Evolutionary conservation across 23 red algal species (phyloP).

Genomic region (Chondrus crispus): DNA sequence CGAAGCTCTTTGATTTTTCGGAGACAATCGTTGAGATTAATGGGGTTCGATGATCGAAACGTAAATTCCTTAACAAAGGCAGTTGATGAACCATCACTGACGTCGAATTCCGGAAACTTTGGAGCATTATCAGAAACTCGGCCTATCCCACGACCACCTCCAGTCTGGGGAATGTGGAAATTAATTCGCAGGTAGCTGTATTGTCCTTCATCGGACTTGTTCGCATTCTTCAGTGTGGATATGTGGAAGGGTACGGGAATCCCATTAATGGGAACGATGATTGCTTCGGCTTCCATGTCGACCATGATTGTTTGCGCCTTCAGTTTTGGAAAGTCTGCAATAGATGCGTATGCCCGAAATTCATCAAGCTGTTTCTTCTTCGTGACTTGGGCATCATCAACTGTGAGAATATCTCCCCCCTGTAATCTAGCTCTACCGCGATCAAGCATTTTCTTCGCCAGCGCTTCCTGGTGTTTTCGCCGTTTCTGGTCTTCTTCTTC

Average conservation of each 20-base stretch:
- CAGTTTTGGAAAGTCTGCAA: conserved; percentile 59
- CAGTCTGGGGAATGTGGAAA: conserved; percentile 82
- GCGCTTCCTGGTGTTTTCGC: conserved; percentile 78
- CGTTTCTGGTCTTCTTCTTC: conserved; percentile 75
- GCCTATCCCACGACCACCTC: conserved; percentile 18
- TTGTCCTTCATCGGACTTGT: conserved; percentile 88
- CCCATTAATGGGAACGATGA: conserved; percentile 94
- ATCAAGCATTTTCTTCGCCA: conserved; percentile 73
- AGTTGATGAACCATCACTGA: conserved; percentile 15
- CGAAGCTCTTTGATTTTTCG: conserved; percentile 97
- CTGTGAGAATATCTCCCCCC: conserved; percentile 45
- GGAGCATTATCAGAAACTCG: conserved; percentile 40
- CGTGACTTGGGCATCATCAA: conserved; percentile 50
- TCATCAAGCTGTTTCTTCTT: conserved; percentile 73
- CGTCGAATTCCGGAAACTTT: conserved; percentile 63
- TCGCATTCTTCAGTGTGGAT: conserved; percentile 87
- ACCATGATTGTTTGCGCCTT: conserved; percentile 79
- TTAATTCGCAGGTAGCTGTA: conserved; percentile 96
- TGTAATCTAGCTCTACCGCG: conserved; percentile 60
- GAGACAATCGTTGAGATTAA: conserved; percentile 89
- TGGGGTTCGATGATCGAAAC: conserved; percentile 76
- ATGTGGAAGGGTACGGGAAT: conserved; percentile 99
- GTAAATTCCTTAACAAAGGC: conserved; percentile 95
- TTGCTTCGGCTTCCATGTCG: conserved; percentile 86
- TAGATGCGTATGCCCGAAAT: conserved; percentile 57